These are phyloP conservation scores for Blastocystis hominis DNA, from an alignment of 352 stramenopile genomes.

Conservation along the genomic window DNA sequence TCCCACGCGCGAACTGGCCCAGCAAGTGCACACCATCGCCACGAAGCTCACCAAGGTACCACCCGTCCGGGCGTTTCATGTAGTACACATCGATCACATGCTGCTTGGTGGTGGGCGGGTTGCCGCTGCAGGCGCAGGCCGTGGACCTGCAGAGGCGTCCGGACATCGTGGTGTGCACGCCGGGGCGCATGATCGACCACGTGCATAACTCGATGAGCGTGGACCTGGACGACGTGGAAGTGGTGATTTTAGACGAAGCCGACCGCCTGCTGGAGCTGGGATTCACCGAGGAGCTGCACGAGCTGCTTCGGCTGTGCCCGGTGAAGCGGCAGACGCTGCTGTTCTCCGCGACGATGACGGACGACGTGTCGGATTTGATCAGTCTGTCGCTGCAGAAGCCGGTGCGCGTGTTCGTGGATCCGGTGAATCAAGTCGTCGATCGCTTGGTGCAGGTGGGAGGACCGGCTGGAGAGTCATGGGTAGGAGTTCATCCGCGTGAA, in stretches of 20 bases:
- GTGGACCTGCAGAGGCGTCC: conserved; percentile 83
- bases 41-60: conserved; percentile 53
- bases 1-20: conserved; percentile 90
- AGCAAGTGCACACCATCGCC: conserved; percentile 66
- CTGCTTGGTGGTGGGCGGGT: conserved; percentile 81
- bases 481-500: conserved; percentile 90
- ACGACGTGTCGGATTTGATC: conserved; percentile 90
- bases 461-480: not conserved
- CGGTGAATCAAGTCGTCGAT: conserved; percentile 84
- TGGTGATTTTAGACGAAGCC: conserved; percentile 83
- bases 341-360: conserved; percentile 95
- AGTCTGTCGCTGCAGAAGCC: conserved; percentile 88
- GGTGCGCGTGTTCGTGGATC: conserved; percentile 82
- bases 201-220: conserved; percentile 87
- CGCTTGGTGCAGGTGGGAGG: conserved; percentile 77
- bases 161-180: conserved; percentile 93
- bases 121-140: conserved; percentile 79
- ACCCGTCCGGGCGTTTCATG: conserved; percentile 40
- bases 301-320: conserved; percentile 88
- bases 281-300: conserved; percentile 85
- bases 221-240: conserved; percentile 91
- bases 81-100: conserved; percentile 86
- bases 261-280: conserved; percentile 92
- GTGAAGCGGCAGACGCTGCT: conserved; percentile 88
- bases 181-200: conserved; percentile 90